Base-by-base conservation (phyloP, 1,139 yeast species). In the Meyerozyma smithsonii region DNA sequence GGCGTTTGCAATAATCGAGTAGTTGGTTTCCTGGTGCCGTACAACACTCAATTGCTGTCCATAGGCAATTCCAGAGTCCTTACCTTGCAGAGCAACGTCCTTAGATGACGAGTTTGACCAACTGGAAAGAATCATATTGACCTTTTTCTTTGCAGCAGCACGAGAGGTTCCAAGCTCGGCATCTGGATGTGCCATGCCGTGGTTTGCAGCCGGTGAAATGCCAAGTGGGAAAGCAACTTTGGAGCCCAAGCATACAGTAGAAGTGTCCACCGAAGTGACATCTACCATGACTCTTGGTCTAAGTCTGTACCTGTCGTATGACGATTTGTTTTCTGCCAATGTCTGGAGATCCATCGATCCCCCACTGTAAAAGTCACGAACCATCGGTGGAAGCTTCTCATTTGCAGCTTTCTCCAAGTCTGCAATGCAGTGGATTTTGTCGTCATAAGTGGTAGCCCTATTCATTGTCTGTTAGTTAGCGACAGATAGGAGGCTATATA, bases 1-100 rank as follows among this genome's bases (percentile, higher is more conserved):
- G 1, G 53, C 53, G 17, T 48, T 51, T 30, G 44, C 44, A 8
- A 49, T 49, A 32, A 49, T 38, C 14, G 34, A 16, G 21, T 8
- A 8, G 16, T 30, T 30, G 3, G 34, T 30, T 17, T 18, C n/a
- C 15, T 30, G 21, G 15, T 30, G 21, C 15, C 11, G 15, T 15
- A 30, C 34, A 10, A 30, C 34, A 30, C 34, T 30, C 34, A 30
- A 30, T 14, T 30, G 34, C 21, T 30, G 34, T 8, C 14, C 34
- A 18, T 30, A 30, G 3, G 34, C 34, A 8, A 17, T 30, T 8
- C 34, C 34, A 10, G 34, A 30, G 15, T n/a, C 16, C 14, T 30
- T 11, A 8, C 34, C 34, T 30, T 30, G 34, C 23, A 8, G 15
- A 6, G 34, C 34, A 30, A 30, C 34, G 12, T 30, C 34, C 10